Conservation (phyloP, 169 alveolate genomes). For the Babesia bigemina region DNA sequence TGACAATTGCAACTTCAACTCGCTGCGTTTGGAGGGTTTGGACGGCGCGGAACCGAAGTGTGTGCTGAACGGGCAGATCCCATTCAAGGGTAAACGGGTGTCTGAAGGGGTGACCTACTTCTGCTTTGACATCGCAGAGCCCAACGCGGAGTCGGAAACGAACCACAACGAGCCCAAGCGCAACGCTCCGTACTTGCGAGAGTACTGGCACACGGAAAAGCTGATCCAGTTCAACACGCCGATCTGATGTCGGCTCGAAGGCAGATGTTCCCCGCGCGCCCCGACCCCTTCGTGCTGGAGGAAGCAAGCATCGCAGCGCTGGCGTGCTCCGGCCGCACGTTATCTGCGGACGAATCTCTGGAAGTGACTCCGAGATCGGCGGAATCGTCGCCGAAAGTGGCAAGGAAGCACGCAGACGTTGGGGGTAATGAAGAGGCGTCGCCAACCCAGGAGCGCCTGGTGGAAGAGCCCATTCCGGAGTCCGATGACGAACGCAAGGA, state of each 20-base stretch:
- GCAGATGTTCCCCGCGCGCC: conserved; percentile 35
- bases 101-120: conserved; percentile 50
- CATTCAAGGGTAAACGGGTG: conserved; percentile 44
- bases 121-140: conserved; percentile 28
- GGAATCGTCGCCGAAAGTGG: too few relatives aligned
- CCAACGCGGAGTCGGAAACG: neutral
- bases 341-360: too few relatives aligned
- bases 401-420: too few relatives aligned
- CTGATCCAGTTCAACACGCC: conserved; percentile 40
- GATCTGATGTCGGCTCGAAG: conserved; percentile 8
- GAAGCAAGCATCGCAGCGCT: conserved; percentile 3
- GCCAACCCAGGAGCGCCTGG: too few relatives aligned
- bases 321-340: too few relatives aligned
- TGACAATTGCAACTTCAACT: conserved; percentile 40
- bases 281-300: conserved; percentile 25
- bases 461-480: too few relatives aligned
- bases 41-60: conserved; percentile 47
- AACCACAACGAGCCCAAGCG: neutral
- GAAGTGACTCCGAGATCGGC: too few relatives aligned
- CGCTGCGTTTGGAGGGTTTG: conserved; percentile 17
- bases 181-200: neutral
- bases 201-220: conserved; percentile 42
- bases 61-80: conserved; percentile 40
- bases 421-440: too few relatives aligned
- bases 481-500: too few relatives aligned